These are phyloP conservation scores for Arthromyces matolae DNA, from an alignment of 768 basidiomycete genomes.

Conservation along the genomic window DNA sequence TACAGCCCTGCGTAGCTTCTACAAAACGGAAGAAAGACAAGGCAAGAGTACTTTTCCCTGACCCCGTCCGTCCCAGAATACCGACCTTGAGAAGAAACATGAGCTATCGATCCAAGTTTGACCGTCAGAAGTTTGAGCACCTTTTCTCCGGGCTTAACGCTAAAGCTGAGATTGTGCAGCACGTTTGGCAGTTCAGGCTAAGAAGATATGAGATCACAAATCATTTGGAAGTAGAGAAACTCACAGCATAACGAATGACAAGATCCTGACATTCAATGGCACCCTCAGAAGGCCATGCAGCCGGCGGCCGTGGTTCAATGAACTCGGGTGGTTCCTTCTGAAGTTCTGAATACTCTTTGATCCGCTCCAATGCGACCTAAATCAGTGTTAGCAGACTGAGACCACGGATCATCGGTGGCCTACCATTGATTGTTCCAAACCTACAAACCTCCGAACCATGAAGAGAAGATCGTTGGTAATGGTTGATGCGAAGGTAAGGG, in stretches of 20 bases:
- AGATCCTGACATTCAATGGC: slow-evolving; percentile 70
- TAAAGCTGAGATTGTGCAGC: slow-evolving; percentile 74
- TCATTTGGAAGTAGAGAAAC: slow-evolving; percentile 22
- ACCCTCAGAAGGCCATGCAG: slow-evolving; percentile 75
- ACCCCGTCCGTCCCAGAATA: slow-evolving; percentile 68
- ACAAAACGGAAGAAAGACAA: slow-evolving; percentile 84
- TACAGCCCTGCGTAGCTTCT: slow-evolving; percentile 75
- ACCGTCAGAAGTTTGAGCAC: too few species aligned
- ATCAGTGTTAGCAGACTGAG: neutral
- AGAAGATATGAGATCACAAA: neutral
- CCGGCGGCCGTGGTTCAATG: slow-evolving; percentile 77
- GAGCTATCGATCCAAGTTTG: neutral
- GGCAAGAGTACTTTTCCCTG: slow-evolving; percentile 77
- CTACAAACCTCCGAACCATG: slow-evolving; percentile 74
- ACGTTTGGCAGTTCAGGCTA: slow-evolving; percentile 87
- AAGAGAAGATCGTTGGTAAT: slow-evolving; percentile 71
- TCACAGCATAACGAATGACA: slow-evolving; percentile 73
- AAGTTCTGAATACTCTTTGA: slow-evolving; percentile 88
- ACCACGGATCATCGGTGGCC: slow-evolving; percentile 5
- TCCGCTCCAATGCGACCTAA: slow-evolving; percentile 80
- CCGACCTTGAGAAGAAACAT: slow-evolving; percentile 43
- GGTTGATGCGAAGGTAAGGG: slow-evolving; percentile 77
- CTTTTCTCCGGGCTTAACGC: slow-evolving; percentile 73
- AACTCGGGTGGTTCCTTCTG: slow-evolving; percentile 78
- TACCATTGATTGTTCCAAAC: slow-evolving; percentile 91